Base-by-base conservation (phyloP, 495 filamentous ascomycete genomes). In the Darksidea phi region DNA sequence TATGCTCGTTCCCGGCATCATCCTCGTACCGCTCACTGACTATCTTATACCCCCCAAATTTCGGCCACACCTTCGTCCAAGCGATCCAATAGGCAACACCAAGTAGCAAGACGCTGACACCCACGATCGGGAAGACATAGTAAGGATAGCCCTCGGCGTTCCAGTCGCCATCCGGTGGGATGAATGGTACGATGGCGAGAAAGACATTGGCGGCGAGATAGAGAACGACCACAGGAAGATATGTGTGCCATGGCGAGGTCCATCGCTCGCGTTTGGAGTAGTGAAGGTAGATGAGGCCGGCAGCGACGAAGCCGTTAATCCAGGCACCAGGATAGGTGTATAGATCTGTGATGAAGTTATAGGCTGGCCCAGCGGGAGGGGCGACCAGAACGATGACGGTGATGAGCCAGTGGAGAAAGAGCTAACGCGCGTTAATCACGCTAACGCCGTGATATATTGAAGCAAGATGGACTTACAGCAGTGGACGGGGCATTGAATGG, bases 251-350 rank as follows among this genome's bases (percentile, higher is more conserved):
- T 0, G 73, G 78, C 21, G 68, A 75, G 0, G 64, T 67, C 79
- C 79, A 80, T 43, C 69, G 64, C 60, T 81, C 80, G 0, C 63
- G 64, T 28, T 64, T 60, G 15, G 72, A 71, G 53, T 59, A 70
- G 20, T 79, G 79, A 7, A 82, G 71, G 63, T 80, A 81, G n/a
- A 82, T 73, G 12, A 82, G 72, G 6, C 79, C 79, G 2, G 69
- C 74, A 1, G 76, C 73, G 25, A 82, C 80, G 53, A 80, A 74
- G 6, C 73, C 69, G 67, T 77, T 79, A 70, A 81, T 79, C 70
- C 78, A 78, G n/a, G 79, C 75, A 5, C 78, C 76, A 0, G 80
- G 79, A 63, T 82, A 81, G 1, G 79, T 81, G 64, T 80, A 78
- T 26, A 82, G 69, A 57, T 83, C 78, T 43, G 78, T 73, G 52